A percentile compares a stretch with the other conserved stretches of the same genome.
Conservation (phyloP, 768 basidiomycete genomes). For the Termitomyces sp. region DNA sequence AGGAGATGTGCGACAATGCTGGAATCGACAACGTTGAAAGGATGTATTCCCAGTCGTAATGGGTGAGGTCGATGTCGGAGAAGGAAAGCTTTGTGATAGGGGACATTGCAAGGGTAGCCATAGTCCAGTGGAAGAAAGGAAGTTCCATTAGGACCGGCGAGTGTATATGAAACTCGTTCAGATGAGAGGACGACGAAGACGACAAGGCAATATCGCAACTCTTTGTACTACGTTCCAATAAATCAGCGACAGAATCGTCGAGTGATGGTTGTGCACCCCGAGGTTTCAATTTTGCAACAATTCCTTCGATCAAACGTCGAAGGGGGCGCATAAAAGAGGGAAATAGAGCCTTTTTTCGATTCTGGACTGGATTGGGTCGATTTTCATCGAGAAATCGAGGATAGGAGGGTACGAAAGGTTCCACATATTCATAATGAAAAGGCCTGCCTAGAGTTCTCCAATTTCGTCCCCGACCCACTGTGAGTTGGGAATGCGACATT, state of each 20-base stretch:
- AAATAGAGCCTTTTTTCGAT: neutral
- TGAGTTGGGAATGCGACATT: conserved; percentile 5
- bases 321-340: neutral
- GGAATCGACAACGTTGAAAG: conserved; percentile 14
- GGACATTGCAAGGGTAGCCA: conserved; percentile 11
- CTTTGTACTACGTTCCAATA: neutral
- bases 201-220: neutral
- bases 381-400: neutral
- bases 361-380: neutral
- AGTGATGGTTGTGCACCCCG: neutral
- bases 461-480: neutral
- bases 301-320: neutral
- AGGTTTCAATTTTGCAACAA: neutral
- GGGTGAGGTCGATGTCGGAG: conserved; percentile 8
- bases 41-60: conserved; percentile 16
- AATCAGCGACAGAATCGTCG: neutral
- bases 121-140: conserved; percentile 14
- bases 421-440: conserved; percentile 4
- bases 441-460: conserved; percentile 1
- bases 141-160: conserved; percentile 7
- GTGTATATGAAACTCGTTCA: conserved; percentile 8
- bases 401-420: neutral
- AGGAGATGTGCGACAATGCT: conserved; percentile 9
- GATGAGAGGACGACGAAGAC: neutral
- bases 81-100: conserved; percentile 16